Percentiles rank a stretch among this genome's conserved stretches.
These are phyloP conservation scores for Alopecurus myosuroides DNA, from an alignment of 176 grass and related monocot species.

Conservation along the genomic window DNA sequence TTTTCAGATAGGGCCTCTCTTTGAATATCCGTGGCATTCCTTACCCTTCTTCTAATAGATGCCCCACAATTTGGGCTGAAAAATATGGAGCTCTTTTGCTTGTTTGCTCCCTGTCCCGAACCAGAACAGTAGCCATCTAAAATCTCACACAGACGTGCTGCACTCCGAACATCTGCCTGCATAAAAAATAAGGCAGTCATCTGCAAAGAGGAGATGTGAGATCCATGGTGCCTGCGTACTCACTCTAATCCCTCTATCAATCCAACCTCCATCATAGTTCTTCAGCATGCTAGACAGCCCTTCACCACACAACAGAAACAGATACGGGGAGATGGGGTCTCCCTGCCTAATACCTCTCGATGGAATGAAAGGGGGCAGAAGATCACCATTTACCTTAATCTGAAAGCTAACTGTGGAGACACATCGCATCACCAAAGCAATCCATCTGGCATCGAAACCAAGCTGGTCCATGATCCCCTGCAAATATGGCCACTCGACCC, in stretches of 20 bases:
- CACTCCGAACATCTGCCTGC: not conserved
- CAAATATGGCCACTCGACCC: too few species aligned
- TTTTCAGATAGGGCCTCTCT: too few species aligned
- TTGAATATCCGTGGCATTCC: too few species aligned
- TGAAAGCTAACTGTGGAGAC: too few species aligned
- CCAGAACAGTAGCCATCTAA: not conserved
- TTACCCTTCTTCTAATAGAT: too few species aligned
- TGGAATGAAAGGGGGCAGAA: not conserved
- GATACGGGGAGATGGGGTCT: not conserved
- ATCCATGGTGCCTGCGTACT: not conserved
- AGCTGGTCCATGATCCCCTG: too few species aligned
- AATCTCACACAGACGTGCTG: not conserved
- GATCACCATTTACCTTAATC: not conserved
- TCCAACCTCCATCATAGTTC: not conserved
- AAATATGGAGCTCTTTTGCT: too few species aligned
- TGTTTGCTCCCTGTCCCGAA: too few species aligned
- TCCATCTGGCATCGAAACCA: not conserved
- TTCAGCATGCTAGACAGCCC: not conserved
- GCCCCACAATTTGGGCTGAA: too few species aligned
- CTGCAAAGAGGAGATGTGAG: not conserved
- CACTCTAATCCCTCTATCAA: not conserved
- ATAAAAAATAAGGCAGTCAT: not conserved
- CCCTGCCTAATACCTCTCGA: not conserved
- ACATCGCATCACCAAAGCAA: not conserved
- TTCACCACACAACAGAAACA: not conserved